Base-by-base conservation (phyloP, 2,329 filamentous ascomycete genomes). In the Talaromyces verruculosus region DNA sequence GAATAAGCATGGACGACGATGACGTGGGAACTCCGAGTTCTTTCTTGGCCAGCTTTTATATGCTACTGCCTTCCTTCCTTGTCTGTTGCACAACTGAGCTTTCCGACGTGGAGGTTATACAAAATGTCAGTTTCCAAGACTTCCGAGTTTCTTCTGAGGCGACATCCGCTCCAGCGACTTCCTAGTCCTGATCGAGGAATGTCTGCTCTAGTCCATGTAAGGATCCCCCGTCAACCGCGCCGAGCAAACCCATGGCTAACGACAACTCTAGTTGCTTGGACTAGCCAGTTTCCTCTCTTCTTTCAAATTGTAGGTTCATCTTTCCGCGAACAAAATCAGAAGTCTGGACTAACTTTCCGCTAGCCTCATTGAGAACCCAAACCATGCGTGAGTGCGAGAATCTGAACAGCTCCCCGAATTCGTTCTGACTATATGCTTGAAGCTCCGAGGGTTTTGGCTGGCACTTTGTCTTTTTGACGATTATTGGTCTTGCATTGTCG, bases 381-480 rank as follows among this genome's bases (percentile, higher is more conserved):
- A 78, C 67, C 69, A 68, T 61, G 79, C 78, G 79, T 81, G 71
- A 72, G 77, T 58, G 39, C 62, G 57, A 58, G 69, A 67, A 33
- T 17, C 15, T 15, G n/a, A 57, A 22, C 10, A 57, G n/a, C 19
- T 15, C 6, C 33, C 30, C 10, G 30, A 17, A 25, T 37, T 37
- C 13, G 53, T 37, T 37, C 53, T 58, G 55, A 61, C 61, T 35
- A 15, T 30, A 57, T 10, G 5, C 13, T 17, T 7, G 28, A 66
- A 86, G 82, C 49, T 87, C 85, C 69, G 79, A 85, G 15, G 84
- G 85, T 41, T 88, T 87, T 74, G 87, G 87, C 70, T 88, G 87
- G 86, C 87, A 89, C 72, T 83, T 89, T 67, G 87, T 88, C 77
- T 88, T 87, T 72, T 79, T 89, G 25, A 89, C 87, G 67, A 87